Conservation (phyloP, 495 filamentous ascomycete species). For the Aspergillus biplanus region DNA sequence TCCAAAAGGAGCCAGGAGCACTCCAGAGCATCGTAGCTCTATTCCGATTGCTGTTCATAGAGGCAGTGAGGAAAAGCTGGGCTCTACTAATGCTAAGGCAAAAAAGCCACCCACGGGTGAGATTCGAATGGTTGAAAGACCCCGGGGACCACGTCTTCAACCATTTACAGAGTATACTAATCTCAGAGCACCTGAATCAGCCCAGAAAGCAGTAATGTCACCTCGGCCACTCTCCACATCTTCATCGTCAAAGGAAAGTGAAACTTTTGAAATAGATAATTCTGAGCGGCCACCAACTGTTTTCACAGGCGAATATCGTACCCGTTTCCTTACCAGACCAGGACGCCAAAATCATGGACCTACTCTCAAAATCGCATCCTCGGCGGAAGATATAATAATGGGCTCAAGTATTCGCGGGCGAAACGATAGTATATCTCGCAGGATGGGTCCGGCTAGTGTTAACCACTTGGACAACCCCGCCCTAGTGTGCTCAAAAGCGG, state of each 20-base stretch:
- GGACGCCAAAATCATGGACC: constrained; percentile 25
- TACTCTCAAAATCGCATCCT: constrained; percentile 36
- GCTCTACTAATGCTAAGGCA: not conserved
- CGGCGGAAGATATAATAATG: constrained; percentile 42
- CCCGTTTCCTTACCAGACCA: constrained; percentile 1
- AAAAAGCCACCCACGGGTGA: constrained; percentile 10
- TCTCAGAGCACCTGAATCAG: not conserved
- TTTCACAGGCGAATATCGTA: constrained; percentile 32
- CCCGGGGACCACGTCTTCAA: constrained; percentile 19
- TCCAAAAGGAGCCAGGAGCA: constrained; percentile 6
- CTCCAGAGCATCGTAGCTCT: constrained; percentile 18
- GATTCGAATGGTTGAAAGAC: constrained; percentile 15
- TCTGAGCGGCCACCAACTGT: constrained; percentile 20
- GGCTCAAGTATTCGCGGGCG: constrained; percentile 21
- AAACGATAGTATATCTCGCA: constrained; percentile 8
- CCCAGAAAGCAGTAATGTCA: not conserved
- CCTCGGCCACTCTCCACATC: not conserved
- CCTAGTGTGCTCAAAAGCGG: not conserved
- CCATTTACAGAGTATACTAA: constrained; percentile 6
- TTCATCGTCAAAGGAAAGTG: constrained; percentile 18
- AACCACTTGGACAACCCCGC: constrained; percentile 10
- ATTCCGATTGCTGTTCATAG: constrained; percentile 23
- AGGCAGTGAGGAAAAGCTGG: constrained; percentile 8
- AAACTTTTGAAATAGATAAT: constrained; percentile 16
- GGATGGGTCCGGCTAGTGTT: constrained; percentile 4